Conservation (phyloP, 345 rosid genomes). For the Melaleuca alternifolia region DNA sequence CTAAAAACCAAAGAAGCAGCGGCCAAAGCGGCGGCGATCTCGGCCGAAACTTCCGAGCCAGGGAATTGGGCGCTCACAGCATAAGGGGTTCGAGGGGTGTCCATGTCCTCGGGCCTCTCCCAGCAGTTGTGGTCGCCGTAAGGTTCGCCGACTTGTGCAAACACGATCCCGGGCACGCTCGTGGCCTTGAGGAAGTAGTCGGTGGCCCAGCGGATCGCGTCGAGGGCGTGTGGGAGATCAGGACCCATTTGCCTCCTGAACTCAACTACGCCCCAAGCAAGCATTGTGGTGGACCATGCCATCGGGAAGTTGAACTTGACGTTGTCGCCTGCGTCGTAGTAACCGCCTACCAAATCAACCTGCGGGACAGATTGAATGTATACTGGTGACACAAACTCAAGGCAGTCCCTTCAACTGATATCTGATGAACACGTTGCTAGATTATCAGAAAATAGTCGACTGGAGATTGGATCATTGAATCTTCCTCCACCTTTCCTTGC, state of each 20-base stretch:
- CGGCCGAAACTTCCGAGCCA: conserved; percentile 78
- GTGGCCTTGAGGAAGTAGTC: conserved; percentile 79
- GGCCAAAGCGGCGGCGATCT: conserved; percentile 84
- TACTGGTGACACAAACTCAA: neutral
- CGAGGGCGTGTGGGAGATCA: conserved; percentile 25
- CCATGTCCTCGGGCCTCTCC: conserved; percentile 99
- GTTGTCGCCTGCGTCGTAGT: conserved; percentile 92
- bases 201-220: conserved; percentile 68
- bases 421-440: neutral
- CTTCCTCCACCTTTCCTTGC: neutral
- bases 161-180: conserved; percentile 36
- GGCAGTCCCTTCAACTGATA: neutral
- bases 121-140: conserved; percentile 61
- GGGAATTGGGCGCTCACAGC: conserved; percentile 44
- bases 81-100: conserved; percentile 59
- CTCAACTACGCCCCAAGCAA: conserved; percentile 70
- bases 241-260: conserved; percentile 43
- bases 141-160: conserved; percentile 58
- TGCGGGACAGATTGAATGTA: neutral
- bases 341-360: conserved; percentile 86
- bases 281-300: conserved; percentile 76
- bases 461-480: neutral
- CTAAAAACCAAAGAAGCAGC: conserved; percentile 67
- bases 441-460: neutral
- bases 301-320: conserved; percentile 82